phyloP scores from a whole-genome alignment of 371 early-diverging fungal species.

The Basidiobolus meristosporus region DNA sequence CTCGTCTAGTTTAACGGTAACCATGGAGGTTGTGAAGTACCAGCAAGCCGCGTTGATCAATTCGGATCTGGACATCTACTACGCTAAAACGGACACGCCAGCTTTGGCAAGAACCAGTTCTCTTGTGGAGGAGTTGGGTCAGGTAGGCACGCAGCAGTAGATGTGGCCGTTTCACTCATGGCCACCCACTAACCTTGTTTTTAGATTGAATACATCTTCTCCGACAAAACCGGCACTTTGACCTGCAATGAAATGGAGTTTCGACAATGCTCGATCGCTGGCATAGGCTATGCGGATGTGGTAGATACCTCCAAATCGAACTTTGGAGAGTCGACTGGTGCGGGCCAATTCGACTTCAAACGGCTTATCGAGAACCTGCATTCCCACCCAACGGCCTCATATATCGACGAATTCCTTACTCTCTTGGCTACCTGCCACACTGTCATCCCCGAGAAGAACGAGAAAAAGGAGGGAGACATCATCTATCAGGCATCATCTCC shows the following conservation, averaged over 20 bases:
- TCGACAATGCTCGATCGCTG: conserved; percentile 63
- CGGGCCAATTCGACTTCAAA: conserved; percentile 40
- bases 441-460: conserved; percentile 72
- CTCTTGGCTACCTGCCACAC: conserved; percentile 91
- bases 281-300: conserved; percentile 50
- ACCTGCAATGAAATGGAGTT: conserved; percentile 95
- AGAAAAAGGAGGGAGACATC: conserved; percentile 17
- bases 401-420: conserved; percentile 54
- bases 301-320: conserved; percentile 18
- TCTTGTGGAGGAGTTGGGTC: conserved; percentile 87
- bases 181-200: too few relatives aligned
- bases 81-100: conserved; percentile 61
- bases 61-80: conserved; percentile 72
- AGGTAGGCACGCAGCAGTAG: conserved; percentile 12
- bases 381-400: conserved; percentile 32
- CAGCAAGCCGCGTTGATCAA: conserved; percentile 63
- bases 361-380: conserved; percentile 40
- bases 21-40: conserved; percentile 82
- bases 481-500: conserved; percentile 80
- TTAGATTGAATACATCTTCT: conserved; percentile 64
- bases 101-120: conserved; percentile 75
- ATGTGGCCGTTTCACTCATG: conserved; percentile 5
- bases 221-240: conserved; percentile 89
- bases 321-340: conserved; percentile 33
- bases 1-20: conserved; percentile 52